Evolutionary conservation across 1,139 yeast species (phyloP).

Genomic region (Geotrichum macrosporum): DNA sequence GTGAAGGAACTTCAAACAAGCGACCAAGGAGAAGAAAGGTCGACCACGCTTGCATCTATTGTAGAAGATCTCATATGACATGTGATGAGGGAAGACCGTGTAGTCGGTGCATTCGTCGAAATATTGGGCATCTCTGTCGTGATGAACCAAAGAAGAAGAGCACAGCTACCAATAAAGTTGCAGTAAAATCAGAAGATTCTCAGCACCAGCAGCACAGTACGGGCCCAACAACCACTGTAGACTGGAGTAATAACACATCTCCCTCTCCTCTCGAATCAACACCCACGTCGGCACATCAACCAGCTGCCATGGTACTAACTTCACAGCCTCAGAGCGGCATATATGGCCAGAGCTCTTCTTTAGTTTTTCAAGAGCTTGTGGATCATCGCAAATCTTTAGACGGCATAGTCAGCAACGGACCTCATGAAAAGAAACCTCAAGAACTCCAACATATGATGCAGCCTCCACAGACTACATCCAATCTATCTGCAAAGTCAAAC

Average conservation of each 20-base stretch:
- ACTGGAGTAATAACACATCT: slow-evolving; percentile 7
- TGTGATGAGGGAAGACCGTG: slow-evolving; percentile 82
- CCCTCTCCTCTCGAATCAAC: slow-evolving; percentile 15
- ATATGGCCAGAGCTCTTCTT: slow-evolving; percentile 13
- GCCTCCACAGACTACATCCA: slow-evolving; percentile 8
- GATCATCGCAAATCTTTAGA: slow-evolving; percentile 3
- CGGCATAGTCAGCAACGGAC: not conserved
- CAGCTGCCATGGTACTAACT: slow-evolving; percentile 22
- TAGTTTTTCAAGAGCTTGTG: slow-evolving; percentile 20
- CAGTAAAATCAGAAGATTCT: slow-evolving; percentile 8
- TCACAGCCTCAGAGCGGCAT: slow-evolving; percentile 15
- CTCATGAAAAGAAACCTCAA: not conserved
- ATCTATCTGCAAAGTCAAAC: not conserved
- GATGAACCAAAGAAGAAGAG: slow-evolving; percentile 52
- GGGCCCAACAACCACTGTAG: not conserved
- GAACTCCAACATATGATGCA: slow-evolving; percentile 1
- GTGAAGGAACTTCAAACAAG: slow-evolving; percentile 2
- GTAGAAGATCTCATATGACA: slow-evolving; percentile 91
- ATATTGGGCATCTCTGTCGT: slow-evolving; percentile 83
- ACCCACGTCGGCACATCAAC: slow-evolving; percentile 21
- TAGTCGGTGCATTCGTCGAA: slow-evolving; percentile 77
- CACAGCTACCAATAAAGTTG: slow-evolving; percentile 5
- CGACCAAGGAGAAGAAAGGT: slow-evolving; percentile 31
- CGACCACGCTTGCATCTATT: slow-evolving; percentile 75
- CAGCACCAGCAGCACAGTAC: not conserved